Conservation (phyloP, 2,329 filamentous ascomycete genomes). For the Myriosclerotinia curreyana region DNA sequence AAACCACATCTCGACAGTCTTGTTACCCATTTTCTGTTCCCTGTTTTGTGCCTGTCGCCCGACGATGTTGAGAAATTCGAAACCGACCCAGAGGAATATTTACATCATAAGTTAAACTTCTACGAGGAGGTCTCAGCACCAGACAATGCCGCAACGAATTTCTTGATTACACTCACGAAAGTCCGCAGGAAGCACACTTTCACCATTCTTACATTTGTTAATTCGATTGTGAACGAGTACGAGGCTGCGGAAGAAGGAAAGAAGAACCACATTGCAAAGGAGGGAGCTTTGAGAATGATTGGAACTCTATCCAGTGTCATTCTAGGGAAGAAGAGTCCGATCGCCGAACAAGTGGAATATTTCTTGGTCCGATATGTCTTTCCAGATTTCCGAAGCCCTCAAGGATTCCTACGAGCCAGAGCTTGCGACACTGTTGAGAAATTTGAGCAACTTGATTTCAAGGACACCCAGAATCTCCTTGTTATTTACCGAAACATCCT, state of each 20-base stretch:
- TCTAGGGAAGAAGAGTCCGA: constrained; percentile 95
- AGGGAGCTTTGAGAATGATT: constrained; percentile 95
- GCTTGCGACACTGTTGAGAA: constrained; percentile 98
- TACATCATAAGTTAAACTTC: constrained; percentile 95
- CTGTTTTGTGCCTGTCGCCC: constrained; percentile 84
- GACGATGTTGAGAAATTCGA: constrained; percentile 94
- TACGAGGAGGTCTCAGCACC: constrained; percentile 96
- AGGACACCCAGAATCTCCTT: constrained; percentile 91
- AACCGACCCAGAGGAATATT: constrained; percentile 91
- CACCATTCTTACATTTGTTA: constrained; percentile 90
- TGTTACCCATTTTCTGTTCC: constrained; percentile 92
- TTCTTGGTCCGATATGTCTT: constrained; percentile 98
- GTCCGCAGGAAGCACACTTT: constrained; percentile 93
- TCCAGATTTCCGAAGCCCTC: constrained; percentile 89
- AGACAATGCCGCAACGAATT: constrained; percentile 94
- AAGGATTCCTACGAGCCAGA: constrained; percentile 88
- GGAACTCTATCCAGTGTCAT: constrained; percentile 92
- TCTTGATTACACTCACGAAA: constrained; percentile 92
- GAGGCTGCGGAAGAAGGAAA: constrained; percentile 78
- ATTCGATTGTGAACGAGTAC: constrained; percentile 90
- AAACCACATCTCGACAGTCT: constrained; percentile 92
- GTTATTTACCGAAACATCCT: constrained; percentile 96
- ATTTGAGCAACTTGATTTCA: constrained; percentile 95
- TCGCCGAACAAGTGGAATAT: constrained; percentile 95
- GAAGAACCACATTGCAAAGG: constrained; percentile 94